phyloP scores from a whole-genome alignment of 768 basidiomycete genomes.

The Austroboletus eburneus region DNA sequence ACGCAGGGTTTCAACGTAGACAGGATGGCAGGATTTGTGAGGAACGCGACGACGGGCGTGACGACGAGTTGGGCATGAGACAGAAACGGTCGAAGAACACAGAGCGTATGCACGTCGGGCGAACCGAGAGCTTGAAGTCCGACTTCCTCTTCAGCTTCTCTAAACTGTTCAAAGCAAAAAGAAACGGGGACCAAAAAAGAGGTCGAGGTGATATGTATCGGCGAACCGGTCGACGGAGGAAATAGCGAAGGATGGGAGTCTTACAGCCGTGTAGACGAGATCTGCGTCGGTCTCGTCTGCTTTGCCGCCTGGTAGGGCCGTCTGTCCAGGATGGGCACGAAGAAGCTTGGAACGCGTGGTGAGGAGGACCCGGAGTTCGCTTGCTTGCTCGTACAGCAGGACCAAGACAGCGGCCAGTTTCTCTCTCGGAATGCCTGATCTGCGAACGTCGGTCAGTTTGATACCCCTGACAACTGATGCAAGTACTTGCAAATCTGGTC shows the following conservation, averaged over 20 bases:
- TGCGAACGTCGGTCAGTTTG: slow-evolving; percentile 11
- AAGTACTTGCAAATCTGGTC: slow-evolving; percentile 50
- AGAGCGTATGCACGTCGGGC: slow-evolving; percentile 56
- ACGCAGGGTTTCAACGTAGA: slow-evolving; percentile 48
- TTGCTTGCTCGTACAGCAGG: slow-evolving; percentile 68
- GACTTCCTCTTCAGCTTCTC: slow-evolving; percentile 88
- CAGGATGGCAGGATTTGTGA: slow-evolving; percentile 52
- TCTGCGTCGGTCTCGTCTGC: slow-evolving; percentile 61
- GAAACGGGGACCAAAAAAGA: background rate
- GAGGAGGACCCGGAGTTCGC: slow-evolving; percentile 67
- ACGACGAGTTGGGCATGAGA: slow-evolving; percentile 69
- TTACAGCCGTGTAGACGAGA: slow-evolving; percentile 71
- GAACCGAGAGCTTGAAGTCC: slow-evolving; percentile 55
- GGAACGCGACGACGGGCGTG: slow-evolving; percentile 71
- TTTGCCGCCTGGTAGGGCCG: slow-evolving; percentile 81
- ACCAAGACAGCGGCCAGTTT: slow-evolving; percentile 77
- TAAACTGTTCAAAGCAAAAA: slow-evolving; percentile 43
- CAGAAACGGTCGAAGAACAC: slow-evolving; percentile 61
- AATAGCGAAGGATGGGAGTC: slow-evolving; percentile 20
- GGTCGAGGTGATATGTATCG: too few relatives aligned
- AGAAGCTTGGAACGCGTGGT: slow-evolving; percentile 81
- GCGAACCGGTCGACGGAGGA: too few relatives aligned
- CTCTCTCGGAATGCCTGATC: slow-evolving; percentile 31
- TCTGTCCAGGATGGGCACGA: slow-evolving; percentile 75
- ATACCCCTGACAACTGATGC: background rate